These are phyloP conservation scores for Phytomonas francai DNA, from an alignment of 208 protist genomes.

Conservation along the genomic window DNA sequence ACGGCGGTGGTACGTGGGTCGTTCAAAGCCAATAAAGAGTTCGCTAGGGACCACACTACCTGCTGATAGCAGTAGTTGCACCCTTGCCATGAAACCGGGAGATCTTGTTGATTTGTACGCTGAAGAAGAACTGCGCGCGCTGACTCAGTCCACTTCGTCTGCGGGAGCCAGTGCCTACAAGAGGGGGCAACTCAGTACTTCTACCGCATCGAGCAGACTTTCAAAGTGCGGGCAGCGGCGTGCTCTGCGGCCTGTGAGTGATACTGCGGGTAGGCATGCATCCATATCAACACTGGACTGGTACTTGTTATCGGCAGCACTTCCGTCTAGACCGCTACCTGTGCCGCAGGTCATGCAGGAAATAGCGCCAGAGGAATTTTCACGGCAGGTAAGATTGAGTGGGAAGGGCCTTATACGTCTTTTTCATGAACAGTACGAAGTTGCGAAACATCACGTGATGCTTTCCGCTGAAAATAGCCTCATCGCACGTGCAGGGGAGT, in stretches of 20 bases:
- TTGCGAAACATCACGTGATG: constrained; percentile 1
- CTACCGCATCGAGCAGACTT: not conserved
- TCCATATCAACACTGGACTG: not conserved
- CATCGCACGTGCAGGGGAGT: constrained; percentile 6
- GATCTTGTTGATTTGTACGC: not conserved
- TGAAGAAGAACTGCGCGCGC: constrained; percentile 1
- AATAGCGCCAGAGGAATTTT: not conserved
- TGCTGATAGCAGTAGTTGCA: not conserved
- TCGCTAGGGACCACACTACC: not conserved
- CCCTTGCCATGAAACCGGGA: not conserved
- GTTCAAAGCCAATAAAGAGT: not conserved
- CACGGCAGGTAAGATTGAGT: not conserved
- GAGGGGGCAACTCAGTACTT: not conserved
- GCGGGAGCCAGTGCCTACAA: not conserved
- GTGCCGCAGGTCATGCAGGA: not conserved
- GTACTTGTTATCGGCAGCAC: not conserved
- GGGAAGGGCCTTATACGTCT: constrained; percentile 11
- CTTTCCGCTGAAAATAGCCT: constrained; percentile 7
- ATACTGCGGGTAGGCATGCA: not conserved
- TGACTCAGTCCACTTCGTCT: not conserved
- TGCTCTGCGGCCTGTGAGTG: not conserved
- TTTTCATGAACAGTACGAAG: constrained; percentile 12
- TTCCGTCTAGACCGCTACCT: not conserved
- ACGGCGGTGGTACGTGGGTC: constrained; percentile 33
- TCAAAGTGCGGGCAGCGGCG: not conserved